Evolutionary conservation across 1,284 basidiomycete genomes (phyloP).

Genomic region (Trametes hirsuta): DNA sequence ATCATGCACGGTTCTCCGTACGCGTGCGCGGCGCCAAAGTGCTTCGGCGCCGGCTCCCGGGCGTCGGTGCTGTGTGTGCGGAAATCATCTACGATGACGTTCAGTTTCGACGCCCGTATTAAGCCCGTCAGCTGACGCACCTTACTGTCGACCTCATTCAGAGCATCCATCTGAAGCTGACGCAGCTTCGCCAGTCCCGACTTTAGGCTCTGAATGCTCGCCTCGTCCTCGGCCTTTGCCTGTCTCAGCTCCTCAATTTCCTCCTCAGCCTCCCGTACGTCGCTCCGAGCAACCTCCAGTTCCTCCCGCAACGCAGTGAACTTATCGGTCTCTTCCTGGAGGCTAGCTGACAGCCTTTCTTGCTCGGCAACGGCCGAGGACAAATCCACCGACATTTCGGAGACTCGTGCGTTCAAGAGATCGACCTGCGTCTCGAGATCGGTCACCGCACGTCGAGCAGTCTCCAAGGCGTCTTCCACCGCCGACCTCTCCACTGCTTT

Average conservation of each 20-base stretch:
- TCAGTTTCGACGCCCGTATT: background rate
- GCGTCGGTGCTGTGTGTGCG: slow-evolving; percentile 21
- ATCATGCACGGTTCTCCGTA: slow-evolving; percentile 1
- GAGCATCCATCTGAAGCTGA: slow-evolving; percentile 37
- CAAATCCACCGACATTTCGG: slow-evolving; percentile 3
- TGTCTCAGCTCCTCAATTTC: slow-evolving; percentile 35
- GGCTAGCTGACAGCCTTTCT: slow-evolving; percentile 1
- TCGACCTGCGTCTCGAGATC: slow-evolving; percentile 3
- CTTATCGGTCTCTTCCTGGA: background rate
- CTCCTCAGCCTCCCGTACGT: slow-evolving; percentile 34
- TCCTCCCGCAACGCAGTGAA: slow-evolving; percentile 21
- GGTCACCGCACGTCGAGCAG: slow-evolving; percentile 3
- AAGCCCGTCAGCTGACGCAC: slow-evolving; percentile 25
- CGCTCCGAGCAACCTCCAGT: slow-evolving; percentile 27
- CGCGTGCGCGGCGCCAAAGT: slow-evolving; percentile 34
- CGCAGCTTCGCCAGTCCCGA: slow-evolving; percentile 36
- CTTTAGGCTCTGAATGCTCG: slow-evolving; percentile 41
- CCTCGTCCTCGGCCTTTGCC: slow-evolving; percentile 41
- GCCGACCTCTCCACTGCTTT: slow-evolving; percentile 11
- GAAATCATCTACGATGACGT: slow-evolving; percentile 14
- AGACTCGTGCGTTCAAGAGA: slow-evolving; percentile 1
- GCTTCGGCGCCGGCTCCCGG: slow-evolving; percentile 36
- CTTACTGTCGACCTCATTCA: slow-evolving; percentile 40
- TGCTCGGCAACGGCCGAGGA: slow-evolving; percentile 1
- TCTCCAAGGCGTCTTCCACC: slow-evolving; percentile 12